Percentiles rank a stretch among this genome's conserved stretches.
phyloP scores from a whole-genome alignment of 176 grass and related monocot species.

The Oropetium thomaeum region DNA sequence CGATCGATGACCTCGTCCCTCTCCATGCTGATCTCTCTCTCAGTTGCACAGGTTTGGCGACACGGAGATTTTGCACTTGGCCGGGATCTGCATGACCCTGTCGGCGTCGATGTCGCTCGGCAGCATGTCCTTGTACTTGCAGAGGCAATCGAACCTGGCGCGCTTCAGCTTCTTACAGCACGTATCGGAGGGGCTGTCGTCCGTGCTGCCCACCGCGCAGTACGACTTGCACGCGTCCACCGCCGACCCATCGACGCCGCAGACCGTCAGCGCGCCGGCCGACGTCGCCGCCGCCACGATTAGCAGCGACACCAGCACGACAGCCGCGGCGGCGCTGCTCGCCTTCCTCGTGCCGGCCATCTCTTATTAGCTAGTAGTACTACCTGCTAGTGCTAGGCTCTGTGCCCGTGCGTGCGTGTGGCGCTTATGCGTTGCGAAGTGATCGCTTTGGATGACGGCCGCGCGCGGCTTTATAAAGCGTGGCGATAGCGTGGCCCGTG shows the following conservation, averaged over 20 bases:
- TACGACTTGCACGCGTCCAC: conserved; percentile 34
- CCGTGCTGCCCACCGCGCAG: conserved; percentile 24
- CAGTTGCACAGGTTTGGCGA: neutral
- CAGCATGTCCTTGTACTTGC: neutral
- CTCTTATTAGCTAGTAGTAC: no score
- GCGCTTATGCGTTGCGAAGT: neutral
- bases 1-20: neutral
- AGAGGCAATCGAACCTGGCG: conserved; percentile 40
- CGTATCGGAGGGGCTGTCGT: neutral
- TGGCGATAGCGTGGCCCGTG: conserved; percentile 20
- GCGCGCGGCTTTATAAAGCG: conserved; percentile 7
- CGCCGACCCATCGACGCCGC: conserved; percentile 28
- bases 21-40: no score
- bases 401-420: neutral
- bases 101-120: conserved; percentile 4
- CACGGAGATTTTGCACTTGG: conserved; percentile 24
- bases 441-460: neutral
- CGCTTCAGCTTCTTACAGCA: conserved; percentile 31
- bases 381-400: neutral
- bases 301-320: conserved; percentile 6
- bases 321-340: neutral
- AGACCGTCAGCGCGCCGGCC: neutral
- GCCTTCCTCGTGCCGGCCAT: neutral
- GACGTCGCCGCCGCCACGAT: neutral
- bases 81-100: conserved; percentile 46